Evolutionary conservation across 2,329 filamentous ascomycete species (phyloP).

Genomic region (Ceratocystis huliohia): DNA sequence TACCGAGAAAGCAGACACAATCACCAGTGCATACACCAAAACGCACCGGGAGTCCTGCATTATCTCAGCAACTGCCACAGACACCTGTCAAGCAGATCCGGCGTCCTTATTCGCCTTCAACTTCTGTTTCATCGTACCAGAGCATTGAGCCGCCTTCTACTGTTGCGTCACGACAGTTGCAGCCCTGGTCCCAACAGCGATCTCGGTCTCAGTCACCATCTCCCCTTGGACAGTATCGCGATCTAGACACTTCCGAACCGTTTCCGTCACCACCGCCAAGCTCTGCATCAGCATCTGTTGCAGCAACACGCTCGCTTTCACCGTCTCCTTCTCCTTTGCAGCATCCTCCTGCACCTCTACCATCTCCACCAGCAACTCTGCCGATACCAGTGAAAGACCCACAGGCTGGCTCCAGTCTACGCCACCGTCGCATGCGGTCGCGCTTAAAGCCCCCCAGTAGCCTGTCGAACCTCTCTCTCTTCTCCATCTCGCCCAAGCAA

Average conservation of each 20-base stretch:
- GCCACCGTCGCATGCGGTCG: slow-evolving; percentile 13
- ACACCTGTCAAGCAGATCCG: slow-evolving; percentile 18
- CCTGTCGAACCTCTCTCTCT: slow-evolving; percentile 17
- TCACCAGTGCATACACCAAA: neutral
- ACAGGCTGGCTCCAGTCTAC: slow-evolving; percentile 3
- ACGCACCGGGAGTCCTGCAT: neutral
- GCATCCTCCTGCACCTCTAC: neutral
- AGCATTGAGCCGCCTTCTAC: neutral
- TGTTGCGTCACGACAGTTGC: neutral
- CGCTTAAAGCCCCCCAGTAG: slow-evolving; percentile 12
- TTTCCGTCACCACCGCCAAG: neutral
- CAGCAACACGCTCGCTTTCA: neutral
- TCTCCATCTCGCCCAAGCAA: slow-evolving; percentile 19
- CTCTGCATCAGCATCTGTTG: neutral
- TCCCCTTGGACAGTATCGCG: neutral
- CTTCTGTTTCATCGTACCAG: neutral
- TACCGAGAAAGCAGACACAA: neutral
- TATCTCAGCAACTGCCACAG: slow-evolving; percentile 2
- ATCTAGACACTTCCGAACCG: slow-evolving; percentile 4
- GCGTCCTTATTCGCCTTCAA: slow-evolving; percentile 12
- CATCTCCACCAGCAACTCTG: neutral
- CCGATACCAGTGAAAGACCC: neutral
- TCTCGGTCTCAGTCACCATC: neutral
- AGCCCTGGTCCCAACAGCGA: neutral
- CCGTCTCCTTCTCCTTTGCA: neutral